These are phyloP conservation scores for Lichtheimia ornata DNA, from an alignment of 371 early-diverging fungal genomes.

Conservation along the genomic window DNA sequence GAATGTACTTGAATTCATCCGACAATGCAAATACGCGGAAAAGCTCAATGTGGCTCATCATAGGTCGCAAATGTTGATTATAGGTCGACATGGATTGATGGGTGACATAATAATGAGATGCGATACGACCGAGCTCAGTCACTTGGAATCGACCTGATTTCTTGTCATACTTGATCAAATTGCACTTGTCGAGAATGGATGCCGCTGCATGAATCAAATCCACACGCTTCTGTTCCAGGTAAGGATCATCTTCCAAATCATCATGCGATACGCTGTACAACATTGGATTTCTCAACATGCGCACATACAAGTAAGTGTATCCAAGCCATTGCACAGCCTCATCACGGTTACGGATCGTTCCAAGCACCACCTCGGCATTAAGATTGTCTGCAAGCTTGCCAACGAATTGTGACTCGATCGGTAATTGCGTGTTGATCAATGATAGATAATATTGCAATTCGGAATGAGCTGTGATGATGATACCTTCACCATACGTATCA, in stretches of 20 bases:
- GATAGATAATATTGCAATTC: constrained; percentile 96
- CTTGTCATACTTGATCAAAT: constrained; percentile 91
- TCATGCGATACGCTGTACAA: constrained; percentile 79
- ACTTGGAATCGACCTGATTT: constrained; percentile 86
- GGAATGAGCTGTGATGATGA: constrained; percentile 92
- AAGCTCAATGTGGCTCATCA: constrained; percentile 90
- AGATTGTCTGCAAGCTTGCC: constrained; percentile 87
- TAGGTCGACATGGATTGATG: constrained; percentile 91
- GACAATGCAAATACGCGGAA: constrained; percentile 89
- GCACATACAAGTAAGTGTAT: constrained; percentile 95
- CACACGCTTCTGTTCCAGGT: constrained; percentile 81
- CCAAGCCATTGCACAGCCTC: constrained; percentile 98
- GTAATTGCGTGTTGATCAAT: constrained; percentile 91
- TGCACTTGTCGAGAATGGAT: constrained; percentile 80
- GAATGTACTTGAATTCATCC: constrained; percentile 94
- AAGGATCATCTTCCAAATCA: constrained; percentile 82
- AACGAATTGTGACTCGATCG: constrained; percentile 98
- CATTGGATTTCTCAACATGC: constrained; percentile 90
- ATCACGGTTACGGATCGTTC: constrained; percentile 85
- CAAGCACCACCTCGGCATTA: constrained; percentile 97
- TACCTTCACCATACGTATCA: constrained; percentile 96
- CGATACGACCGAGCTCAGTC: constrained; percentile 95
- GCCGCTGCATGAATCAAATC: constrained; percentile 93
- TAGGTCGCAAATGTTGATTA: constrained; percentile 91
- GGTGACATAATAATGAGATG: constrained; percentile 93